Conservation (phyloP, 371 early-diverging fungal genomes). For the Syncephalastrum sp. region DNA sequence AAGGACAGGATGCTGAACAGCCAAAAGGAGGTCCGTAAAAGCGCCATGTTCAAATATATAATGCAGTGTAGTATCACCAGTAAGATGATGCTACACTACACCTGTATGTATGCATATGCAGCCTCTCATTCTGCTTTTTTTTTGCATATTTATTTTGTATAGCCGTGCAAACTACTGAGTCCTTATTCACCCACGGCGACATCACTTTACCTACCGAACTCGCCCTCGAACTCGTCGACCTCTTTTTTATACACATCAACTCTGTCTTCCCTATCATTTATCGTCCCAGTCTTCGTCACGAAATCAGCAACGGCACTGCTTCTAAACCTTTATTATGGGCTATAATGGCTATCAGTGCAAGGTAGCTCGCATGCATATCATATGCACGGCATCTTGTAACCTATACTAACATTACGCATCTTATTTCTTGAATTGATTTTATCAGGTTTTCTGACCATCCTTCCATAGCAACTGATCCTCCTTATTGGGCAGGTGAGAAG, state of each 20-base stretch:
- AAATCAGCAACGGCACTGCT: constrained; percentile 32
- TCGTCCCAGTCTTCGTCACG: constrained; percentile 28
- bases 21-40: too few species aligned
- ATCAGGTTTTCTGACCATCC: constrained; percentile 47
- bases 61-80: too few species aligned
- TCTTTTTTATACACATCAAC: constrained; percentile 60
- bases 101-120: not conserved
- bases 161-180: not conserved
- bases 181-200: not conserved
- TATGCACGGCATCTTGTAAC: not conserved
- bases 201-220: constrained; percentile 38
- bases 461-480: constrained; percentile 39
- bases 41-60: too few species aligned
- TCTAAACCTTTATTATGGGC: constrained; percentile 43
- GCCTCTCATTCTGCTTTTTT: not conserved
- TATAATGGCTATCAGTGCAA: constrained; percentile 46
- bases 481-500: constrained; percentile 44
- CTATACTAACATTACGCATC: not conserved
- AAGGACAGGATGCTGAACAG: too few species aligned
- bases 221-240: constrained; percentile 52
- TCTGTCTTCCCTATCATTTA: constrained; percentile 60
- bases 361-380: constrained; percentile 17
- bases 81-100: too few species aligned
- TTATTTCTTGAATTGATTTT: not conserved
- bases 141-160: not conserved